Evolutionary conservation across 345 rosid genomes (phyloP).

Genomic region (Cardamine chenopodiifolia): DNA sequence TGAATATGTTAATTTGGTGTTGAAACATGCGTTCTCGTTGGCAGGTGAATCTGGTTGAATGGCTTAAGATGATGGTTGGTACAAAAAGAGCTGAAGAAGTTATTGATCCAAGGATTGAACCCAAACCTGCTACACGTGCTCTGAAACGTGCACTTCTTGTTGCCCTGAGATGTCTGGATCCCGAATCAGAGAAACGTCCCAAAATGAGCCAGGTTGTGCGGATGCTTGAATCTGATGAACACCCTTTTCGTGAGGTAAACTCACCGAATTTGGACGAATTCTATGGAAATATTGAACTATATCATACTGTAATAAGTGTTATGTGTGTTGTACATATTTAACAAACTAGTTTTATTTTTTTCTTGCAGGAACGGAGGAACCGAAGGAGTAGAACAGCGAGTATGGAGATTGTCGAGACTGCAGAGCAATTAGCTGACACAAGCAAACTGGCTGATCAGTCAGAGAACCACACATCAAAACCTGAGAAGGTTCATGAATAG

Average conservation of each 20-base stretch:
- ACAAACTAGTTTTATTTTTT: not conserved
- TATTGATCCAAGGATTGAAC: slow-evolving; percentile 73
- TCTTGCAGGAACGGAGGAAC: slow-evolving; percentile 75
- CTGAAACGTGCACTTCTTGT: slow-evolving; percentile 81
- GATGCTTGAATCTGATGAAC: slow-evolving; percentile 91
- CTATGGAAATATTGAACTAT: not conserved
- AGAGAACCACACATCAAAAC: slow-evolving; percentile 26
- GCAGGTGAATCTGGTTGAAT: slow-evolving; percentile 94
- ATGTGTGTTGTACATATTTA: not conserved
- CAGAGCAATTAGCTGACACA: slow-evolving; percentile 56
- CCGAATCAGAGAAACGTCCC: slow-evolving; percentile 83
- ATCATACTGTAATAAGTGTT: not conserved
- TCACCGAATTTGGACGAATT: not conserved
- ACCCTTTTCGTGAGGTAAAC: slow-evolving; percentile 78
- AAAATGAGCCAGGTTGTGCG: slow-evolving; percentile 89
- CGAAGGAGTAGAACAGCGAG: slow-evolving; percentile 76
- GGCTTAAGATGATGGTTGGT: slow-evolving; percentile 97
- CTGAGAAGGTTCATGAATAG: slow-evolving; percentile 30
- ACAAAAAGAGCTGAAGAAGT: slow-evolving; percentile 93
- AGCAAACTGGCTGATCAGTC: slow-evolving; percentile 22
- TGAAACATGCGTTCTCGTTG: slow-evolving; percentile 19
- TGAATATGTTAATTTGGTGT: slow-evolving; percentile 13
- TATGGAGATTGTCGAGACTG: slow-evolving; percentile 71
- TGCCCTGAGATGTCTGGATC: slow-evolving; percentile 90
- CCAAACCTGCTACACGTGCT: slow-evolving; percentile 70